A percentile compares a stretch with the other conserved stretches of the same genome.
These are phyloP conservation scores for Hypomontagnella monticulosa DNA, from an alignment of 495 filamentous ascomycete species.

Conservation along the genomic window DNA sequence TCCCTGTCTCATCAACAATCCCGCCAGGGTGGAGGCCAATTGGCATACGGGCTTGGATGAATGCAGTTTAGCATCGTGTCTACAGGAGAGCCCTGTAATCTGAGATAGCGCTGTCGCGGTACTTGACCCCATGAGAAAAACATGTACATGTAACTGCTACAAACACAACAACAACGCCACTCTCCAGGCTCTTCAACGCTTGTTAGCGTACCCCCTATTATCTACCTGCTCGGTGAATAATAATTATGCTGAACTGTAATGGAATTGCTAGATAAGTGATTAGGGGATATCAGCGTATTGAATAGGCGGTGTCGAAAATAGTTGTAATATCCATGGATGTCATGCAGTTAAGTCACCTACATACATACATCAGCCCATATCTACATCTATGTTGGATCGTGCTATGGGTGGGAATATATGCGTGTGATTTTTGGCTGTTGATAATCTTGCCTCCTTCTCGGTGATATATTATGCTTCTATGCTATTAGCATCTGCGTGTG, in stretches of 20 bases:
- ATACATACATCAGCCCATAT: slow-evolving; percentile 29
- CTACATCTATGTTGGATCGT: slow-evolving; percentile 25
- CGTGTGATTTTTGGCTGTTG: background rate
- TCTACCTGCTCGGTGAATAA: background rate
- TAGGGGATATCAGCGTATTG: slow-evolving; percentile 13
- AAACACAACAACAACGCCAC: slow-evolving; percentile 28
- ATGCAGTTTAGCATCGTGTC: slow-evolving; percentile 30
- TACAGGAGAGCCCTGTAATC: slow-evolving; percentile 19
- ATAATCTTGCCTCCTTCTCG: slow-evolving; percentile 2
- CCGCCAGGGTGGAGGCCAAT: slow-evolving; percentile 38
- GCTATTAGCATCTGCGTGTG: too few relatives aligned
- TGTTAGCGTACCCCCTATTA: slow-evolving; percentile 21
- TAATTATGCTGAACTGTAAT: background rate
- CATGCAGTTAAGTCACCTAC: slow-evolving; percentile 30
- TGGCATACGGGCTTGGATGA: slow-evolving; percentile 29
- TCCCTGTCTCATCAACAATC: slow-evolving; percentile 45
- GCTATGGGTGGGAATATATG: slow-evolving; percentile 26
- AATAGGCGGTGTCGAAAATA: slow-evolving; percentile 25
- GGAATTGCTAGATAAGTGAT: background rate
- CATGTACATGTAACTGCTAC: slow-evolving; percentile 23
- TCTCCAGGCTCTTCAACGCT: slow-evolving; percentile 7
- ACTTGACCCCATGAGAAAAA: slow-evolving; percentile 22
- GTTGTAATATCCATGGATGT: slow-evolving; percentile 25
- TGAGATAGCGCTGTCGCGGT: slow-evolving; percentile 36
- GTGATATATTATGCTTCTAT: background rate